Evolutionary conservation across 192 early-diverging fungal genomes (phyloP).

Genomic region (Lunasporangiospora selenospora): DNA sequence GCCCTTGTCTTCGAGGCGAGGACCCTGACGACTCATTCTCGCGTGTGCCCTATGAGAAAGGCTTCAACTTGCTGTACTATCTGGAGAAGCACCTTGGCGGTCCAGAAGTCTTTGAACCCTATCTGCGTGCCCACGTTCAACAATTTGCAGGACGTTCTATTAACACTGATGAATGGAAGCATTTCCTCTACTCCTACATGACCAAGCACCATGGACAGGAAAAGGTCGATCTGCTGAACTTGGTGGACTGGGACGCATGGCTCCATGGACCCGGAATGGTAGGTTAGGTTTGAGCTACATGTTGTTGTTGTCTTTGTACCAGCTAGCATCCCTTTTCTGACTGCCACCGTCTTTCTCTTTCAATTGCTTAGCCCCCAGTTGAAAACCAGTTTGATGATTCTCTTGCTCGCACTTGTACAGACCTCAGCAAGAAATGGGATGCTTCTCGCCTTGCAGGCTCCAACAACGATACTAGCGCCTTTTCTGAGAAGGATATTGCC

Average conservation of each 20-base stretch:
- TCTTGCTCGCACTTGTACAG: conserved; percentile 80
- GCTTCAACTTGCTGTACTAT: conserved; percentile 92
- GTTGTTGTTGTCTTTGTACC: no score
- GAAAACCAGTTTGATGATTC: conserved; percentile 85
- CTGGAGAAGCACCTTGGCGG: conserved; percentile 92
- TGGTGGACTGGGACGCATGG: conserved; percentile 94
- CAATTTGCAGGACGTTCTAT: conserved; percentile 89
- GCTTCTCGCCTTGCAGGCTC: conserved; percentile 55
- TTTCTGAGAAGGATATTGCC: conserved; percentile 68
- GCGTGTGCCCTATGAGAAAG: conserved; percentile 93
- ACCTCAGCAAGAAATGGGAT: conserved; percentile 83
- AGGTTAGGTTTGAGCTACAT: conserved; percentile 1
- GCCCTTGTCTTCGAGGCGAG: conserved; percentile 68
- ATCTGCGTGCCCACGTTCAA: conserved; percentile 79
- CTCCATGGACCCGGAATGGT: conserved; percentile 87
- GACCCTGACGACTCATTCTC: conserved; percentile 88
- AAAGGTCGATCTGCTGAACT: conserved; percentile 75
- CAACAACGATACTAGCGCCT: conserved; percentile 61
- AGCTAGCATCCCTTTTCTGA: background rate
- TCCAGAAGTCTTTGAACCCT: conserved; percentile 83
- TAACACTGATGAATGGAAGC: conserved; percentile 89
- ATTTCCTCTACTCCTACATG: conserved; percentile 83
- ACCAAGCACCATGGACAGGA: conserved; percentile 62
- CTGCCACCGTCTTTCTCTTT: conserved; percentile 7
- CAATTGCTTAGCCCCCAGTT: conserved; percentile 69